Conservation (phyloP, 768 basidiomycete genomes). For the Omphalotus guepiniiformis region DNA sequence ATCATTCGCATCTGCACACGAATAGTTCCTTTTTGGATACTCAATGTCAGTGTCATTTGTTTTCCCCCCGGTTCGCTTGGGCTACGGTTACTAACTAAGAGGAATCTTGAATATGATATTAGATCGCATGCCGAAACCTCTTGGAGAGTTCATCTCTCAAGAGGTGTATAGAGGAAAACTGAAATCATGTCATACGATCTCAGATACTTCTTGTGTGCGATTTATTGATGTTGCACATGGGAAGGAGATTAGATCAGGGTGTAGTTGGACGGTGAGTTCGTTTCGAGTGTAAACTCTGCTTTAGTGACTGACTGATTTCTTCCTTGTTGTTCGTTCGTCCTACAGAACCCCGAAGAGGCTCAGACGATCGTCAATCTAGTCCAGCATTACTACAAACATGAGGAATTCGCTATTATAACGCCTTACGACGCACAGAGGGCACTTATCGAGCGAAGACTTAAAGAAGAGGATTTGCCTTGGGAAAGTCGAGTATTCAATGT, state of each 20-base stretch:
- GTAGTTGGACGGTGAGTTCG: constrained; percentile 40
- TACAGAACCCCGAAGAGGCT: constrained; percentile 40
- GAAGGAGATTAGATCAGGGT: constrained; percentile 30
- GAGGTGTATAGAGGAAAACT: constrained; percentile 38
- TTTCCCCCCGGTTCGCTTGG: neutral
- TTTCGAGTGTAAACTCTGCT: neutral
- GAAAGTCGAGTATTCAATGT: constrained; percentile 43
- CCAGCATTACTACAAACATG: constrained; percentile 31
- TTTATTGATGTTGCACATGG: constrained; percentile 42
- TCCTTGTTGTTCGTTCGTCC: neutral
- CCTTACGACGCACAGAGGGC: constrained; percentile 53
- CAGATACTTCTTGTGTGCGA: constrained; percentile 29
- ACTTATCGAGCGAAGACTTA: constrained; percentile 32
- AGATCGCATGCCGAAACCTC: constrained; percentile 49
- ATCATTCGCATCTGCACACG: constrained; percentile 24
- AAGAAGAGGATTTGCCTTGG: constrained; percentile 30
- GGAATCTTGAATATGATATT: neutral
- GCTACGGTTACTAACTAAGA: neutral
- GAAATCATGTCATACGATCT: constrained; percentile 32
- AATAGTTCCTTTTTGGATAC: constrained; percentile 39
- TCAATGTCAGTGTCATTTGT: constrained; percentile 34
- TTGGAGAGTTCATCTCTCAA: constrained; percentile 48
- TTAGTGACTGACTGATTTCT: neutral
- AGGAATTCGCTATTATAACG: constrained; percentile 44
- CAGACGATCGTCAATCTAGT: constrained; percentile 37